Conservation (phyloP, 179 eudicot genomes). For the Drosera spatulata region DNA sequence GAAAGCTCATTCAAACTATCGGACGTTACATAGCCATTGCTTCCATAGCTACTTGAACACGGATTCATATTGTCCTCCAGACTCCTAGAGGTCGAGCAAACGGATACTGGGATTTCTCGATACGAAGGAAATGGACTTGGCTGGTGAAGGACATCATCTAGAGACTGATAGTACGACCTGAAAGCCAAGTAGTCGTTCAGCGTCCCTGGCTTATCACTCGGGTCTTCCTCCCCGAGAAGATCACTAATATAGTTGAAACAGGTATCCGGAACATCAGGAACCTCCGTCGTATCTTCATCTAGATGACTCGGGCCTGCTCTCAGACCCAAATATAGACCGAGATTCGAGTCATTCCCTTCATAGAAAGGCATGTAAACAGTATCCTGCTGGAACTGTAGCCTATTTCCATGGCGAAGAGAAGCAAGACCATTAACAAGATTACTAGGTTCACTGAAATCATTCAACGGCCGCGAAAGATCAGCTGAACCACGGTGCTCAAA, state of each 20-base stretch:
- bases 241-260: conserved; percentile 4
- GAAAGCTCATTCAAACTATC: not conserved
- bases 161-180: conserved; percentile 1
- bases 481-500: no score
- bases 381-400: not conserved
- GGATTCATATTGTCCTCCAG: not conserved
- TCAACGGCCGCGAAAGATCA: no score
- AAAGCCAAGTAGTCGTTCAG: conserved; percentile 7
- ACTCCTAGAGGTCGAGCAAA: not conserved
- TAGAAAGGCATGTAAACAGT: not conserved
- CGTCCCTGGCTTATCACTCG: conserved; percentile 4
- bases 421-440: not conserved
- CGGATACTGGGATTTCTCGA: not conserved
- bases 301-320: no score
- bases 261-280: conserved; percentile 3
- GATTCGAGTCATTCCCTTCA: conserved; percentile 1
- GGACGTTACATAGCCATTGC: not conserved
- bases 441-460: no score
- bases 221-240: conserved; percentile 6
- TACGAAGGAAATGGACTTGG: conserved; percentile 4
- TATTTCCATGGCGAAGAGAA: not conserved
- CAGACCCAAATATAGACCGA: not conserved
- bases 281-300: not conserved
- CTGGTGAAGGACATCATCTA: conserved; percentile 3
- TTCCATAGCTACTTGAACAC: not conserved